Evolutionary conservation across 148 eudicot genomes (phyloP), one percentile per base, ranked within the genome.

Genomic region (Amaranthus palmeri): DNA sequence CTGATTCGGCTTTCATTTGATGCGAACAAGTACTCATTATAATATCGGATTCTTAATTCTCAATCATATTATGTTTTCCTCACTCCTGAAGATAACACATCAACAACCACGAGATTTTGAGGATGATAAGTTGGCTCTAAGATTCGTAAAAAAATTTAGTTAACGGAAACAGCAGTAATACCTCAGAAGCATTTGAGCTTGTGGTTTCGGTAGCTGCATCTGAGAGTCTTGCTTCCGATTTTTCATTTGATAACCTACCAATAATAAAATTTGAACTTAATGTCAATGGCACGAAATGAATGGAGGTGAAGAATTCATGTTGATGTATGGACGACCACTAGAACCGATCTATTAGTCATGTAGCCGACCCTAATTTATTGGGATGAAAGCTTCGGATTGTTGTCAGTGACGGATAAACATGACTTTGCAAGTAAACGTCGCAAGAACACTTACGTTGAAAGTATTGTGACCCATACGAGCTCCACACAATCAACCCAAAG

Each of bases 401-500:
- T 25, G 36, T 25, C 36, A 2, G 36, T 25, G 36, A 25, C 36
- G 2, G 36, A 25, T 0, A 25, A 25, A 25, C 36, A 25, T 25
- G 36, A 25, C 36, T 25, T 25, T 25, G 36, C 36, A 25, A 25
- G 36, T 25, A 25, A 25, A 25, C 36, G 36, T 25, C 36, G 2
- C 36, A 25, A 25, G 36, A 25, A 25, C 72, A 78, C 96, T 88
- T 84, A 93, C 98, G 96, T 90, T 40, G 98, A 93, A 51, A 93
- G 95, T 71, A 93, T 91, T 14, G 98, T 93, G 74, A 93, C 97
- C 98, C 98, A 93, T 59, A 93, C 82, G 60, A 93, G 96, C 81
- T 93, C 98, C 40, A 93, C 87, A 52, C 93, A 93, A 73, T 93
- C 98, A 67, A 93, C 98, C 97, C 98, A 93, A 45, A 91, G 95